phyloP scores from a whole-genome alignment of 2,329 filamentous ascomycete species.

The Scedosporium boydii region DNA sequence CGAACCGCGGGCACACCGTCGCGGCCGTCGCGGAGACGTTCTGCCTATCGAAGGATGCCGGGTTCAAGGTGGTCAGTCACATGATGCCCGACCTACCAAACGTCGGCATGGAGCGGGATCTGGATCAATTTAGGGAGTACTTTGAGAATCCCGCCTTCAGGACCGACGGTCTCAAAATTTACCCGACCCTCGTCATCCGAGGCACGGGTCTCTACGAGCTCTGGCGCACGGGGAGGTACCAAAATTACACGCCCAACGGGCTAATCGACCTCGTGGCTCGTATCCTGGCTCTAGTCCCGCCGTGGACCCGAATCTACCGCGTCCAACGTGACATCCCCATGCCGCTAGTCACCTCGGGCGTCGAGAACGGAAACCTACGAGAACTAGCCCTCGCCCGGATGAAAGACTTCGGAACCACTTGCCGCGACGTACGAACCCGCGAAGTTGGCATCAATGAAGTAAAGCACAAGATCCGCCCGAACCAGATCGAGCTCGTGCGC shows the following conservation, averaged over 20 bases:
- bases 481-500: slow-evolving; percentile 89
- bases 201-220: slow-evolving; percentile 95
- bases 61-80: slow-evolving; percentile 97
- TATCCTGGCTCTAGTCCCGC: slow-evolving; percentile 89
- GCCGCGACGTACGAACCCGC: slow-evolving; percentile 88
- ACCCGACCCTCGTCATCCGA: slow-evolving; percentile 92
- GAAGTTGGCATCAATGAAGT: slow-evolving; percentile 99
- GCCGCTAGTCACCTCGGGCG: slow-evolving; percentile 96
- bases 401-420: slow-evolving; percentile 98
- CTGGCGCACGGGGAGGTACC: slow-evolving; percentile 93
- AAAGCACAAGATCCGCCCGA: slow-evolving; percentile 95
- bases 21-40: slow-evolving; percentile 94
- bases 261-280: slow-evolving; percentile 91
- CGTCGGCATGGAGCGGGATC: slow-evolving; percentile 94
- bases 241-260: slow-evolving; percentile 97
- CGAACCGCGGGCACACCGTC: slow-evolving; percentile 93
- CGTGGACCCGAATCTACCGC: slow-evolving; percentile 97
- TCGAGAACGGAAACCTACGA: slow-evolving; percentile 93
- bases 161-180: slow-evolving; percentile 96
- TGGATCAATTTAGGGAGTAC: slow-evolving; percentile 95
- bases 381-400: slow-evolving; percentile 92
- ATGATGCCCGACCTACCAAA: slow-evolving; percentile 99
- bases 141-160: slow-evolving; percentile 95
- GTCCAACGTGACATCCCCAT: slow-evolving; percentile 99
- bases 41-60: slow-evolving; percentile 92